phyloP scores from a whole-genome alignment of 108 stramenopile genomes.

The Skeletonema grethae region DNA sequence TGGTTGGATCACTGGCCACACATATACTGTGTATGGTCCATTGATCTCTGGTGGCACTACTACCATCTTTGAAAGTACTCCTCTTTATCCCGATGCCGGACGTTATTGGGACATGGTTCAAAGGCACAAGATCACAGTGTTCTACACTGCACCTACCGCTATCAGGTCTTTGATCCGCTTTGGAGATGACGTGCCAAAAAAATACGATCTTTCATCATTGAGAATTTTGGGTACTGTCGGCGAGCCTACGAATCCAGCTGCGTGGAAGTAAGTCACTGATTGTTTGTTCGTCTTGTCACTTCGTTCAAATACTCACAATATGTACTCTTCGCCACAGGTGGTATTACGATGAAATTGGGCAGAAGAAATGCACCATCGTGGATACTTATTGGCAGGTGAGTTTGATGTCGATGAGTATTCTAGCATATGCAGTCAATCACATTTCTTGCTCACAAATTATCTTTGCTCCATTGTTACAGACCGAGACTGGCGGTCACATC shows the following conservation, averaged over 20 bases:
- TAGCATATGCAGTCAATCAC: background rate
- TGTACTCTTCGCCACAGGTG: conserved; percentile 28
- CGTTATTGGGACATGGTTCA: conserved; percentile 84
- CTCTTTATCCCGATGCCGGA: conserved; percentile 82
- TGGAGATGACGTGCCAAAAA: conserved; percentile 69
- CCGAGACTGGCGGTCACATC: conserved; percentile 89
- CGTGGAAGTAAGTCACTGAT: conserved; percentile 52
- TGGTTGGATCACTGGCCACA: conserved; percentile 92
- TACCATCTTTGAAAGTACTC: conserved; percentile 82
- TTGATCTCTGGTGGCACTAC: conserved; percentile 77
- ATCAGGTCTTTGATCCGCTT: conserved; percentile 86
- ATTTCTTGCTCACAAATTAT: background rate
- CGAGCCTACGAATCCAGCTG: conserved; percentile 92
- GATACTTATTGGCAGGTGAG: conserved; percentile 88
- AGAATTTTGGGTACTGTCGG: conserved; percentile 83
- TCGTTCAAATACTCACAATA: too few species aligned
- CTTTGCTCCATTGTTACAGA: conserved; percentile 7
- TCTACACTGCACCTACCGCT: conserved; percentile 93
- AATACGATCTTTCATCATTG: conserved; percentile 81
- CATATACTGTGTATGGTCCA: conserved; percentile 89
- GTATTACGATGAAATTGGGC: conserved; percentile 82
- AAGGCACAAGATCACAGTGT: conserved; percentile 67
- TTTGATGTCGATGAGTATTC: background rate
- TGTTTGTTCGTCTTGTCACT: too few species aligned
- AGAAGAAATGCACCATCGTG: conserved; percentile 73